phyloP scores from a whole-genome alignment of 2,329 filamentous ascomycete species.

The Colletotrichum destructivum region DNA sequence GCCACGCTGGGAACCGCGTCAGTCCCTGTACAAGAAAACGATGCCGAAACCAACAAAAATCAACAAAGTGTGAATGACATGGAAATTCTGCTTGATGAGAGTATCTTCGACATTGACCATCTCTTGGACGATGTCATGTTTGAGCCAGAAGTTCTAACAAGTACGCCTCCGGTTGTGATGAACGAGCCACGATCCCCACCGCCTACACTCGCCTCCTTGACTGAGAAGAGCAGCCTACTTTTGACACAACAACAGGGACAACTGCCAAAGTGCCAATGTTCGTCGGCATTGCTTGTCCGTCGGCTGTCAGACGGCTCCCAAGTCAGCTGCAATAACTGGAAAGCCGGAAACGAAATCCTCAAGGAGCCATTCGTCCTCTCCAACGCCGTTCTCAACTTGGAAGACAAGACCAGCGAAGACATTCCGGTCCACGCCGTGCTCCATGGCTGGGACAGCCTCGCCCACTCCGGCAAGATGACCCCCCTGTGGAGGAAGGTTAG shows the following conservation, averaged over 20 bases:
- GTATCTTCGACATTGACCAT: neutral
- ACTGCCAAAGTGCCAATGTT: neutral
- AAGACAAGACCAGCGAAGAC: constrained; percentile 47
- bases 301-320: constrained; percentile 27
- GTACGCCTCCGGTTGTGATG: neutral
- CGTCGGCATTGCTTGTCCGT: neutral
- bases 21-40: neutral
- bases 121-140: neutral
- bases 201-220: neutral
- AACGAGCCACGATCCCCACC: neutral
- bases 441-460: constrained; percentile 49
- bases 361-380: constrained; percentile 31
- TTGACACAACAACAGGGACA: neutral
- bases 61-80: neutral
- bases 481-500: constrained; percentile 48
- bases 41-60: no score
- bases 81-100: neutral
- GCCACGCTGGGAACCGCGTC: neutral
- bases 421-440: constrained; percentile 47
- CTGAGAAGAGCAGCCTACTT: neutral
- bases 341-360: constrained; percentile 44
- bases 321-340: constrained; percentile 46
- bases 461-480: constrained; percentile 46
- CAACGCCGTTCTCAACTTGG: constrained; percentile 39
- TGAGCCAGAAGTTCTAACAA: neutral